Evolutionary conservation across 2,329 filamentous ascomycete genomes (phyloP), one percentile per base, ranked within the genome.

Genomic region (Ophiostoma angusticollis): DNA sequence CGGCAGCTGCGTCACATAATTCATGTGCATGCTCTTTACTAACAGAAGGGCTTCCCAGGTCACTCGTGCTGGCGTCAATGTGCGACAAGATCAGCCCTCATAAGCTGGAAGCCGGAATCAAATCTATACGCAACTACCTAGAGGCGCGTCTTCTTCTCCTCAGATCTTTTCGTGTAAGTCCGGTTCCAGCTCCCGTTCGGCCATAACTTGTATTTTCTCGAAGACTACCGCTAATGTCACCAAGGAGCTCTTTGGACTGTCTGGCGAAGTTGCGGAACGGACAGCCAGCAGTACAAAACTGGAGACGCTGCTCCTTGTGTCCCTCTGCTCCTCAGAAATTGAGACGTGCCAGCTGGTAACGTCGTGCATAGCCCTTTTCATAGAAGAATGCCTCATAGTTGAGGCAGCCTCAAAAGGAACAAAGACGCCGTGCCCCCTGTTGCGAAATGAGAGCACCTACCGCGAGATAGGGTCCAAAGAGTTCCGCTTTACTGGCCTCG

Each of bases 401-500:
- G 67, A 75, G 43, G 63, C 63, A 9, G 60, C 63, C 17, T 61
- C 64, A 21, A 65, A 70, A 39, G 58, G 66, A 3, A 56, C 62
- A 13, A 74, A 74, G 46, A 58, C 64, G 3, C 61, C 67, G 9
- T 57, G 65, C 14, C 64, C 70, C 0, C 57, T 78, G 12, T 60
- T 78, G 32, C 69, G 72, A 25, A 82, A 82, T 45, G 64, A 65
- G 24, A 68, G 74, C 6, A 59, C 76, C 2, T 80, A 76, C 44
- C 58, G 63, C 18, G 75, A 80, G 45, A 72, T 82, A 37, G 67
- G 74, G 2, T 78, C 75, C 1, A 70, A 67, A 30, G 68, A 67
- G 1, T 81, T 80, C 50, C 65, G 74, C 21, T 78, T 81, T 49
- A 81, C 78, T 7, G 78, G 78, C 1, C 57, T 80, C 7, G 78